A percentile compares a stretch with the other conserved stretches of the same genome.
phyloP scores from a whole-genome alignment of 2,329 filamentous ascomycete genomes.

The Botrytis fragariae region DNA sequence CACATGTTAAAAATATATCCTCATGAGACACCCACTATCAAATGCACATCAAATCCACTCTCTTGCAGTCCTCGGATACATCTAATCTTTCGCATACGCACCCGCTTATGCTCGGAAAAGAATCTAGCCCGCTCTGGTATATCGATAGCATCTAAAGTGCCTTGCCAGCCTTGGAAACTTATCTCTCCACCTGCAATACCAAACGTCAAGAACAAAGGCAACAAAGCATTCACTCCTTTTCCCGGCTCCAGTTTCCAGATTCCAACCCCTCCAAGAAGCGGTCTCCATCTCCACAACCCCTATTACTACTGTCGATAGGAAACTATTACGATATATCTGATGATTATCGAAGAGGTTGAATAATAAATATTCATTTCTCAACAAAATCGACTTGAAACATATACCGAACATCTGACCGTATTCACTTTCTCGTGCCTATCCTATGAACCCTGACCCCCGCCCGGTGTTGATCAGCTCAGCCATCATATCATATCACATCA shows the following conservation, averaged over 20 bases:
- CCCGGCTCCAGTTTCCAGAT: not conserved
- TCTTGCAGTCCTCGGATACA: constrained; percentile 4
- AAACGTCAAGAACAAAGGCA: constrained; percentile 6
- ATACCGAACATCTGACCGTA: constrained; percentile 14
- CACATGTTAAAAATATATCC: not conserved
- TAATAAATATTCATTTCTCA: not conserved
- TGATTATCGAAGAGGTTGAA: not conserved
- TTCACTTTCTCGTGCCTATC: constrained; percentile 9
- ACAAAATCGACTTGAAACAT: constrained; percentile 14
- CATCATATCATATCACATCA: constrained; percentile 3
- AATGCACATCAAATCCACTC: not conserved
- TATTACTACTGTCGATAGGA: not conserved
- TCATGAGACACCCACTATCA: not conserved
- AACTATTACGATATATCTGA: not conserved
- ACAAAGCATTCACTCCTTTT: constrained; percentile 10
- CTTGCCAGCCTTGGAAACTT: not conserved
- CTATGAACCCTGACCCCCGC: not conserved
- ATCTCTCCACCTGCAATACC: not conserved
- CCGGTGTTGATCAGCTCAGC: constrained; percentile 5
- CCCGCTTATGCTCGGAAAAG: not conserved
- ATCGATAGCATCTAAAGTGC: not conserved
- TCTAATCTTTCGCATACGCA: constrained; percentile 2
- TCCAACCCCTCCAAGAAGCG: not conserved
- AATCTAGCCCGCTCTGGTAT: not conserved
- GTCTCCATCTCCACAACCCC: constrained; percentile 8